Base-by-base conservation (phyloP, 768 basidiomycete genomes). In the Agaricus subrufescens region DNA sequence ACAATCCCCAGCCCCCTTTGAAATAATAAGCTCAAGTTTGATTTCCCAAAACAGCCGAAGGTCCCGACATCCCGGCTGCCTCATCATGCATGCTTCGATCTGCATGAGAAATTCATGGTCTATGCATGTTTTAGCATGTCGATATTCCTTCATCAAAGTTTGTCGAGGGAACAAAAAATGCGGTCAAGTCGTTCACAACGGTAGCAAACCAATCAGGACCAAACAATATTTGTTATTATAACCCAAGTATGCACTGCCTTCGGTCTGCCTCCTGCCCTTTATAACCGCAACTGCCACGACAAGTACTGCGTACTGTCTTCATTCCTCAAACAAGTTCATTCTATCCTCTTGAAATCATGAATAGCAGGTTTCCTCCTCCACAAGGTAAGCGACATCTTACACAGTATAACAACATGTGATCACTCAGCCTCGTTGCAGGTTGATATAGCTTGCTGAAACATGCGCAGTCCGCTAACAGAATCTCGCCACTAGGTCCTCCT, bases 281-380 rank as follows among this genome's bases (percentile, higher is more conserved):
- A 43, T 27, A 54, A 54, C 46, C 15, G 31, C 54, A 27, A 38
- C 37, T 27, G 40, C 27, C 51, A 48, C 37, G 23, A 52, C 25
- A 8, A 34, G 34, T 34, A 34, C 45, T 46, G 25, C 25, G 19
- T 40, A 27, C 47, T 23, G 12, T 11, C 42, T 34, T 49, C 40
- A 12, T 46, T 46, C 14, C 25, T 47, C n/a, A 15, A 39, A 15
- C 42, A 6, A 26, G 29, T 11, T 27, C 3, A 19, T 19, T 40
- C 11, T 30, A 46, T 46, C 23, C 4, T 15, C 23, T 30, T 29
- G 5, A 63, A 27, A 34, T 34, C 34, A 78, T 75, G 73, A 67
- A 67, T 54, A 66, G 62, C 52, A 69, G 75, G 62, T 67, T 68
- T 54, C 75, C 74, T 63, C 76, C 75, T 27, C 69, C 72, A 15